Conservation (phyloP, 768 basidiomycete species). For the Pisolithus tinctorius region DNA sequence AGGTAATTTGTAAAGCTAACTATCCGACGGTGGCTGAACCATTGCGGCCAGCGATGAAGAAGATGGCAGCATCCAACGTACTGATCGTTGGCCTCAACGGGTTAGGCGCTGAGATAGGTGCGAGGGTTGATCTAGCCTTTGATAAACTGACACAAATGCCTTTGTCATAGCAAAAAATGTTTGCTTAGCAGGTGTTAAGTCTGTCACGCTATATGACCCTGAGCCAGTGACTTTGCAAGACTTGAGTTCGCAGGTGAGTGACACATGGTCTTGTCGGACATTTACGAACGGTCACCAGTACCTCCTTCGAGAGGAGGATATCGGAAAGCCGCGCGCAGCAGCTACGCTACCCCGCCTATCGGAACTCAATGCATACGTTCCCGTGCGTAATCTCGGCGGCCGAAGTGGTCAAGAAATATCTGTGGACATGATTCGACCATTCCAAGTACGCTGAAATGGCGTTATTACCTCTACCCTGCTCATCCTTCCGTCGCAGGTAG, state of each 20-base stretch:
- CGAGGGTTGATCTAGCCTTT: constrained; percentile 7
- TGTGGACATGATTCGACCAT: constrained; percentile 75
- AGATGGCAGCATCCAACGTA: constrained; percentile 94
- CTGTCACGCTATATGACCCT: constrained; percentile 92
- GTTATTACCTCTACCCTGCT: background rate
- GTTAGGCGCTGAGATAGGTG: constrained; percentile 93
- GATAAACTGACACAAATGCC: constrained; percentile 9
- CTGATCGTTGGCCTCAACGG: constrained; percentile 90
- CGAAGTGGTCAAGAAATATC: constrained; percentile 69
- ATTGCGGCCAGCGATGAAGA: constrained; percentile 85
- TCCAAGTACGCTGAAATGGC: constrained; percentile 57
- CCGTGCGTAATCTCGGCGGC: constrained; percentile 82
- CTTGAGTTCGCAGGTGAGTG: constrained; percentile 81
- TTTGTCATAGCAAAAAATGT: constrained; percentile 74
- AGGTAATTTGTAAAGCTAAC: constrained; percentile 41
- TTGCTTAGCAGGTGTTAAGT: constrained; percentile 93
- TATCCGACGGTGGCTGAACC: constrained; percentile 11
- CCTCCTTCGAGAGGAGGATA: constrained; percentile 81
- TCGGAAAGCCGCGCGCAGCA: constrained; percentile 83
- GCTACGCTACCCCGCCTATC: constrained; percentile 85
- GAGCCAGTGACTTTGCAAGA: constrained; percentile 84
- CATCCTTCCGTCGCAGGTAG: constrained; percentile 46
- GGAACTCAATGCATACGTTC: constrained; percentile 94
- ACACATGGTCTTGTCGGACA: constrained; percentile 4
- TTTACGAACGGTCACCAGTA: constrained; percentile 47